These are phyloP conservation scores for Aureobasidium sp. DNA, from an alignment of 2,329 filamentous ascomycete species.

Conservation along the genomic window DNA sequence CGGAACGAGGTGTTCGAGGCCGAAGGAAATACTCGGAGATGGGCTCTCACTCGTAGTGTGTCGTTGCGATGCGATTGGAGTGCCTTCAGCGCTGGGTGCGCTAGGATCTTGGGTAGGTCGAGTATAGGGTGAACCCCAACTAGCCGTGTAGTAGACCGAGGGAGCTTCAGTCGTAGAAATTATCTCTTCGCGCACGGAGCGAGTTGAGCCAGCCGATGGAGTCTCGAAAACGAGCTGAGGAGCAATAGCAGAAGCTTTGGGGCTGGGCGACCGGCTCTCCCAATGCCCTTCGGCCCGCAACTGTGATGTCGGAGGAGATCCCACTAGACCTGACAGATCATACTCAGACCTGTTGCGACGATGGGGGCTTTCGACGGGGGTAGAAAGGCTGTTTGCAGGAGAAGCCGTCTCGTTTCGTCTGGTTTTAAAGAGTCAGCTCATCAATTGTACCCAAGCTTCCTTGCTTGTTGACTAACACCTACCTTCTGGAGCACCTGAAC, in stretches of 20 bases:
- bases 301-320: neutral
- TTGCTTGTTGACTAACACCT: neutral
- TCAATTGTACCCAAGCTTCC: neutral
- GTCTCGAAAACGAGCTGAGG: slow-evolving; percentile 6
- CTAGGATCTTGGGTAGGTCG: slow-evolving; percentile 35
- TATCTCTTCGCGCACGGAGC: neutral
- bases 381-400: neutral
- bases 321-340: slow-evolving; percentile 2
- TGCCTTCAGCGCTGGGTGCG: neutral
- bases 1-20: slow-evolving; percentile 27
- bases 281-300: slow-evolving; percentile 5
- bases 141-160: slow-evolving; percentile 53
- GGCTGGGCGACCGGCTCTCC: slow-evolving; percentile 1
- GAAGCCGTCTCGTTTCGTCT: slow-evolving; percentile 5
- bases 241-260: neutral
- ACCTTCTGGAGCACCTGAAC: slow-evolving; percentile 3
- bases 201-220: neutral
- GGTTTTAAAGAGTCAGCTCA: neutral
- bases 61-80: slow-evolving; percentile 15
- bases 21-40: slow-evolving; percentile 24
- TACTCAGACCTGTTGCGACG: slow-evolving; percentile 6
- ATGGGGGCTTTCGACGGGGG: neutral
- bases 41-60: slow-evolving; percentile 17
- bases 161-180: slow-evolving; percentile 1
- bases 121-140: slow-evolving; percentile 88